These are phyloP conservation scores for Conidiobolus coronatus DNA, from an alignment of 371 early-diverging fungal genomes.

Conservation along the genomic window DNA sequence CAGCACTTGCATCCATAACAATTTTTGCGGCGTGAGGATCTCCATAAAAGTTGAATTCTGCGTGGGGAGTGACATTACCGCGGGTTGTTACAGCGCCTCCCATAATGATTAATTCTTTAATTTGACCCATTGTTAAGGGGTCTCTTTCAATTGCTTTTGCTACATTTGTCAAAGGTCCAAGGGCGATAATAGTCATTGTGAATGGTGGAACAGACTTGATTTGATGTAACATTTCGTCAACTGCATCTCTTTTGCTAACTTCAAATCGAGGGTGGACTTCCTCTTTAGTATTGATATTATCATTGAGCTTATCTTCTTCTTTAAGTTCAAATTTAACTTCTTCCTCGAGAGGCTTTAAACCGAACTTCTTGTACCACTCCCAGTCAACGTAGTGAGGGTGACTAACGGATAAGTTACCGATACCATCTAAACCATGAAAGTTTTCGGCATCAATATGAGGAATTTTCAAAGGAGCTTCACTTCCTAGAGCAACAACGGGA, in stretches of 20 bases:
- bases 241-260: slow-evolving; percentile 11
- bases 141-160: slow-evolving; percentile 22
- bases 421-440: slow-evolving; percentile 24
- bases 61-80: slow-evolving; percentile 20
- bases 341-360: slow-evolving; percentile 1
- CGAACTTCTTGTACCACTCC: slow-evolving; percentile 13
- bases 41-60: slow-evolving; percentile 28
- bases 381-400: not conserved
- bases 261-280: slow-evolving; percentile 8
- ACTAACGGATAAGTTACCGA: slow-evolving; percentile 12
- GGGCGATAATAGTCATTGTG: slow-evolving; percentile 19
- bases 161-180: slow-evolving; percentile 33
- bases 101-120: slow-evolving; percentile 21
- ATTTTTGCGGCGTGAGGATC: slow-evolving; percentile 22
- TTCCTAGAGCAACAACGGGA: slow-evolving; percentile 10
- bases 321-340: not conserved
- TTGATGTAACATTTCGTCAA: slow-evolving; percentile 21
- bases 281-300: not conserved
- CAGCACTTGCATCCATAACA: slow-evolving; percentile 8
- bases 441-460: slow-evolving; percentile 12
- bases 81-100: slow-evolving; percentile 15
- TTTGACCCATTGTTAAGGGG: slow-evolving; percentile 18
- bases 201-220: slow-evolving; percentile 15
- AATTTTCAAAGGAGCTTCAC: slow-evolving; percentile 13
- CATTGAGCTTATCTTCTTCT: not conserved